Conservation (phyloP, 495 filamentous ascomycete genomes). For the Neurospora hispaniola region DNA sequence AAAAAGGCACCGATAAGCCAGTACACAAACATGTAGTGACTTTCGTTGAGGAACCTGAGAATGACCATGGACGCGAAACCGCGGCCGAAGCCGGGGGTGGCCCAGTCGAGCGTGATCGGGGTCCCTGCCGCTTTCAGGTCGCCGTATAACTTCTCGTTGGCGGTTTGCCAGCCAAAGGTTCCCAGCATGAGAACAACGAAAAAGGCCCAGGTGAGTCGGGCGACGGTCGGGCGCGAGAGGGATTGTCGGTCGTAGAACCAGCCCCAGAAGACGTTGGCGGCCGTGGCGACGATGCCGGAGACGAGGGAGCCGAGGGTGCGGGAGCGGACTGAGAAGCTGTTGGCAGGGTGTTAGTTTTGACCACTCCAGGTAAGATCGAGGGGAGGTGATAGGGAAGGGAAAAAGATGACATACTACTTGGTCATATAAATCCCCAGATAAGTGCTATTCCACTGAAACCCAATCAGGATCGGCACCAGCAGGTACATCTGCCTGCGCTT, state of each 20-base stretch:
- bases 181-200: slow-evolving; percentile 25
- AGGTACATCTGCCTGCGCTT: slow-evolving; percentile 40
- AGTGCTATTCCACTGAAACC: slow-evolving; percentile 43
- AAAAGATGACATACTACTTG: slow-evolving; percentile 26
- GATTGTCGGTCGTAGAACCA: slow-evolving; percentile 33
- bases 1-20: slow-evolving; percentile 42
- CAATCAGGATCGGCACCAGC: slow-evolving; percentile 44
- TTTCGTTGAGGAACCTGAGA: slow-evolving; percentile 32
- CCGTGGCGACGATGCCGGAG: slow-evolving; percentile 36
- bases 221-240: slow-evolving; percentile 24
- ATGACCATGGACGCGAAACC: slow-evolving; percentile 32
- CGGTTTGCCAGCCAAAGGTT: slow-evolving; percentile 28
- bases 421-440: slow-evolving; percentile 50
- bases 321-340: slow-evolving; percentile 42
- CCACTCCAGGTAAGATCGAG: background rate
- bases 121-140: slow-evolving; percentile 4
- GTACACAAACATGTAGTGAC: slow-evolving; percentile 37
- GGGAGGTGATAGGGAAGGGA: background rate
- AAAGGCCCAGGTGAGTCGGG: slow-evolving; percentile 24
- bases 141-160: slow-evolving; percentile 29
- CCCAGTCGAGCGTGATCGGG: slow-evolving; percentile 28
- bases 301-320: slow-evolving; percentile 40
- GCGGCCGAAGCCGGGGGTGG: slow-evolving; percentile 27
- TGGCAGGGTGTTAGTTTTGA: background rate
- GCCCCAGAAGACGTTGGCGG: slow-evolving; percentile 39